Evolutionary conservation across 2,329 filamentous ascomycete genomes (phyloP).

Genomic region (Talaromyces sp.): DNA sequence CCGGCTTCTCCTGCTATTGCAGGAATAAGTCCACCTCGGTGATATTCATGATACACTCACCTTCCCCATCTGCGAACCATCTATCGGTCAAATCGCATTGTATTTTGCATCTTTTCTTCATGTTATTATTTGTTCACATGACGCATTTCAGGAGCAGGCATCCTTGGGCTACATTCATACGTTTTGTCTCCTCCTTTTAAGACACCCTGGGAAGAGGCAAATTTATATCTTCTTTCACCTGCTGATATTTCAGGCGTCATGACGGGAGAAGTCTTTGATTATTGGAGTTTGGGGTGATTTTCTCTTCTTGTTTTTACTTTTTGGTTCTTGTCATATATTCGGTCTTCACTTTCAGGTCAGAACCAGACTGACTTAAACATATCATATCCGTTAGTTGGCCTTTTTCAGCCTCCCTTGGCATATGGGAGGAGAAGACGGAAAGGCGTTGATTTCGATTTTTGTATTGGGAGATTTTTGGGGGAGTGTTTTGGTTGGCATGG

Average conservation of each 20-base stretch:
- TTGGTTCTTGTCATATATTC: slow-evolving; percentile 18
- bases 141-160: slow-evolving; percentile 18
- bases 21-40: slow-evolving; percentile 34
- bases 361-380: slow-evolving; percentile 11
- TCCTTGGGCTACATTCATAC: slow-evolving; percentile 12
- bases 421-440: not conserved
- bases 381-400: not conserved
- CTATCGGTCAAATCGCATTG: not conserved
- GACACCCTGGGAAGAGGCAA: not conserved
- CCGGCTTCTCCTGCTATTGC: slow-evolving; percentile 31
- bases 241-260: not conserved
- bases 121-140: slow-evolving; percentile 12
- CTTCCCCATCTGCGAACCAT: not conserved
- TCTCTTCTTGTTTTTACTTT: slow-evolving; percentile 15
- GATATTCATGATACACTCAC: not conserved
- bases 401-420: not conserved
- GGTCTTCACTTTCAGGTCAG: not conserved
- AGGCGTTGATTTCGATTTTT: not conserved
- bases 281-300: not conserved
- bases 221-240: not conserved
- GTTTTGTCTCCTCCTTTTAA: not conserved
- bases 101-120: slow-evolving; percentile 2
- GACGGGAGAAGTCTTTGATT: not conserved
- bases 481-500: slow-evolving; percentile 10
- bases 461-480: not conserved